Percentiles rank a stretch among this genome's conserved stretches.
phyloP scores from a whole-genome alignment of 2,329 filamentous ascomycete species.

The Xylaria sp. region DNA sequence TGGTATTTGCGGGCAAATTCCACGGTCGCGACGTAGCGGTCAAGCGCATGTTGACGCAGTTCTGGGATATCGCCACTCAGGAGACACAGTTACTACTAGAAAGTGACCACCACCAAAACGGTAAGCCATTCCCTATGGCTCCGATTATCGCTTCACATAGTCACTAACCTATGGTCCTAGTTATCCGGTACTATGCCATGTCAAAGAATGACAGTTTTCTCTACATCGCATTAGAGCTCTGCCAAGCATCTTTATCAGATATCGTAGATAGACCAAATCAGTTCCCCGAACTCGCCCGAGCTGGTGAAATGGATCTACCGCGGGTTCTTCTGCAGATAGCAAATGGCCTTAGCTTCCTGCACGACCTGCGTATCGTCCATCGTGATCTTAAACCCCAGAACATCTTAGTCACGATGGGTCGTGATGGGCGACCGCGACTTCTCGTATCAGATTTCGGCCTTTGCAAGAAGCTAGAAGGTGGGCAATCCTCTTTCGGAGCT shows the following conservation, averaged over 20 bases:
- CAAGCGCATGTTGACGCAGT: constrained; percentile 95
- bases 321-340: constrained; percentile 89
- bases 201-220: constrained; percentile 89
- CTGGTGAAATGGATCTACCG: constrained; percentile 79
- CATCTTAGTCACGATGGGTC: constrained; percentile 83
- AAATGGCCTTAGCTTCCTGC: constrained; percentile 86
- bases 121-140: constrained; percentile 50
- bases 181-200: constrained; percentile 95
- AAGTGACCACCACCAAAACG: constrained; percentile 93
- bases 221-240: constrained; percentile 95
- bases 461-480: constrained; percentile 95
- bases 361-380: constrained; percentile 93
- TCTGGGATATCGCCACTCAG: constrained; percentile 93
- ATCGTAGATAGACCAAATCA: constrained; percentile 80
- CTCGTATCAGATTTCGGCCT: constrained; percentile 98
- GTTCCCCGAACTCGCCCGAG: constrained; percentile 74
- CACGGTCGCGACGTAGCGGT: constrained; percentile 93
- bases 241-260: constrained; percentile 91
- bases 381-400: constrained; percentile 98
- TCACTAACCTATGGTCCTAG: constrained; percentile 55
- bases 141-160: background rate
- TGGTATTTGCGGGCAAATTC: constrained; percentile 94
- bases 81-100: constrained; percentile 91
- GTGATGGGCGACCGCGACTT: constrained; percentile 78
- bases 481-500: constrained; percentile 92